Percentiles rank a stretch among this genome's conserved stretches.
Conservation (phyloP, 768 basidiomycete species). For the Suillus fuscotomentosus region DNA sequence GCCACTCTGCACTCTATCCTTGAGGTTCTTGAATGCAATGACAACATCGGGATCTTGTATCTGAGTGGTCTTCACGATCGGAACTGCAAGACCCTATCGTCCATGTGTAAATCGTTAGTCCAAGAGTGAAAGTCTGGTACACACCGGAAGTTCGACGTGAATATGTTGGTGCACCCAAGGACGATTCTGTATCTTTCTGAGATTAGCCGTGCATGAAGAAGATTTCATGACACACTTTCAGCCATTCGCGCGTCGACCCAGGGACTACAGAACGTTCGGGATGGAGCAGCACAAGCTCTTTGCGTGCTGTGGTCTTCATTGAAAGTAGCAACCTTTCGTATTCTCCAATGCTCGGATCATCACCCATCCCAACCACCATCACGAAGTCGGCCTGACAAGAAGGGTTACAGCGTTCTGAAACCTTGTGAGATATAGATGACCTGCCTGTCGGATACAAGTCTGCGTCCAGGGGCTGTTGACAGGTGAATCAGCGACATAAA, state of each 20-base stretch:
- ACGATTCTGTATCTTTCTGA: slow-evolving; percentile 58
- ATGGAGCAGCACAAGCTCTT: slow-evolving; percentile 93
- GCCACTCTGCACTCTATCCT: slow-evolving; percentile 86
- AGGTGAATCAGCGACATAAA: slow-evolving; percentile 95
- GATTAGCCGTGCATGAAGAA: slow-evolving; percentile 4
- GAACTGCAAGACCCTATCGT: slow-evolving; percentile 66
- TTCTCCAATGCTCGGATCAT: slow-evolving; percentile 88
- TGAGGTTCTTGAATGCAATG: slow-evolving; percentile 85
- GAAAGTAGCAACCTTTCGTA: slow-evolving; percentile 91
- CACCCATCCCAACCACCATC: slow-evolving; percentile 92
- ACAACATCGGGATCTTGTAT: slow-evolving; percentile 87
- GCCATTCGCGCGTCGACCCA: slow-evolving; percentile 94
- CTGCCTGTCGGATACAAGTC: slow-evolving; percentile 92
- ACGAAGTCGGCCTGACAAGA: slow-evolving; percentile 79
- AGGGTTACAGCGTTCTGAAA: neutral
- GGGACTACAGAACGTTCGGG: slow-evolving; percentile 85
- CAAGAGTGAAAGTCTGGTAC: slow-evolving; percentile 17
- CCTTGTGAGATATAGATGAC: slow-evolving; percentile 14
- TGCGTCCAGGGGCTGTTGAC: slow-evolving; percentile 97
- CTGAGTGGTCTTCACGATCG: slow-evolving; percentile 56
- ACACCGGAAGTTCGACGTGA: slow-evolving; percentile 86
- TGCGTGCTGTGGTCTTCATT: slow-evolving; percentile 97
- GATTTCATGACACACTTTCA: slow-evolving; percentile 58
- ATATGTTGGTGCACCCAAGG: slow-evolving; percentile 97
- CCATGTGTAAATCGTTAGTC: slow-evolving; percentile 8